Percentiles rank a stretch among this genome's conserved stretches.
These are phyloP conservation scores for Ceratocystiopsis minuta DNA, from an alignment of 2,329 filamentous ascomycete species.

Conservation along the genomic window DNA sequence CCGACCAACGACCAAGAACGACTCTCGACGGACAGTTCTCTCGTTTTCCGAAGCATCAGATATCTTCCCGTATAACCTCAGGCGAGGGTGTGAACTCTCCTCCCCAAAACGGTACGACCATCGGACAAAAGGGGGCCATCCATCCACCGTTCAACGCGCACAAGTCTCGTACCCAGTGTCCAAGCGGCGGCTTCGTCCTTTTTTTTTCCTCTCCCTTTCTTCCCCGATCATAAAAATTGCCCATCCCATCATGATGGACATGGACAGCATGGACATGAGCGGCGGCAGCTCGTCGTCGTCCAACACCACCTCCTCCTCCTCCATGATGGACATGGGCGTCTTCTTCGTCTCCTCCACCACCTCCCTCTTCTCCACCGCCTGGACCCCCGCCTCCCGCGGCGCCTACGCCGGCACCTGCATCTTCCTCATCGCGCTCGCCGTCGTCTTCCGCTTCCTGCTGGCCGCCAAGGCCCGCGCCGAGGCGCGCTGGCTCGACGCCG, in stretches of 20 bases:
- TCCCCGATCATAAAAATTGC: too few relatives aligned
- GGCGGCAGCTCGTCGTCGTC: slow-evolving; percentile 5
- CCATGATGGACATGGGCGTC: slow-evolving; percentile 10
- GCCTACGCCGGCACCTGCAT: slow-evolving; percentile 80
- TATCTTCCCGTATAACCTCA: too few relatives aligned
- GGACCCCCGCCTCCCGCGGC: slow-evolving; percentile 54
- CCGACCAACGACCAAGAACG: too few relatives aligned
- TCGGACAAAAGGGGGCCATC: too few relatives aligned
- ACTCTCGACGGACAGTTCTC: too few relatives aligned
- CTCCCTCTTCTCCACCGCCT: slow-evolving; percentile 41
- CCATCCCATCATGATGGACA: not conserved
- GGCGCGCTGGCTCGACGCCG: slow-evolving; percentile 48
- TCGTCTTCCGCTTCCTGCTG: slow-evolving; percentile 50
- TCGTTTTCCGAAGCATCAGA: too few relatives aligned
- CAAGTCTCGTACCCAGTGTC: too few relatives aligned
- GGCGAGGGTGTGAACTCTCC: too few relatives aligned
- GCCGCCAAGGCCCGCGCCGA: slow-evolving; percentile 51
- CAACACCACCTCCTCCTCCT: slow-evolving; percentile 35
- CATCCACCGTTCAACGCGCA: too few relatives aligned
- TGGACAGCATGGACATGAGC: slow-evolving; percentile 2
- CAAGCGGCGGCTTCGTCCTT: too few relatives aligned
- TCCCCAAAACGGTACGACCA: too few relatives aligned
- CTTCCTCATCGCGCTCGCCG: slow-evolving; percentile 64
- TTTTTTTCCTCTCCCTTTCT: too few relatives aligned
- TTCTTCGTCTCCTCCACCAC: slow-evolving; percentile 42